Percentiles rank a stretch among this genome's conserved stretches.
Evolutionary conservation across 345 rosid species (phyloP).

Genomic region (Geranium rotundifolium): DNA sequence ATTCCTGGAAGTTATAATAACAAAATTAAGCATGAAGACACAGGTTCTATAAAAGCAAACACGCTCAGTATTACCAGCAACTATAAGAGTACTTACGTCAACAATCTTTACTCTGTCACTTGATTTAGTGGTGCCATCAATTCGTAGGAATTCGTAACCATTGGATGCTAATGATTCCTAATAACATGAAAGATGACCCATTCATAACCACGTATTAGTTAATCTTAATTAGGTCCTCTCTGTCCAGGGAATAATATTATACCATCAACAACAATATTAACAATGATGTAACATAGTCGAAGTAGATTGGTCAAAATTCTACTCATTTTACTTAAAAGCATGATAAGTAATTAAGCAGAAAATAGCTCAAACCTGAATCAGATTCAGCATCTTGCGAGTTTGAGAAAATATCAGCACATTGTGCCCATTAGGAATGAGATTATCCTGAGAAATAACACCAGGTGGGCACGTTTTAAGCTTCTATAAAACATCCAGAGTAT

Average conservation of each 20-base stretch:
- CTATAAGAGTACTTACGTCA: conserved; percentile 34
- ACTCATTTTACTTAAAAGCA: conserved; percentile 3
- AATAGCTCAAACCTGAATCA: conserved; percentile 63
- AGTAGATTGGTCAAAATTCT: neutral
- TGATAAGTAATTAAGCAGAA: neutral
- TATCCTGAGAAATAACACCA: conserved; percentile 32
- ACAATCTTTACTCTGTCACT: conserved; percentile 74
- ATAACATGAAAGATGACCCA: conserved; percentile 1
- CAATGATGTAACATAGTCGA: neutral
- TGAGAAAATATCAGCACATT: conserved; percentile 90
- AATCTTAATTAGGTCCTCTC: neutral
- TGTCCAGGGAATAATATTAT: neutral
- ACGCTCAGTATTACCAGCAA: neutral
- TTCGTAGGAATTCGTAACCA: conserved; percentile 62
- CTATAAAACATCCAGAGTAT: neutral
- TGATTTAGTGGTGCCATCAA: conserved; percentile 92
- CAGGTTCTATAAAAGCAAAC: neutral
- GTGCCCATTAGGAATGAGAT: conserved; percentile 84
- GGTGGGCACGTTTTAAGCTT: neutral
- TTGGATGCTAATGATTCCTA: conserved; percentile 65
- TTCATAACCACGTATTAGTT: too few relatives aligned
- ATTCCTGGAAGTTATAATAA: conserved; percentile 40
- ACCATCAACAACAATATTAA: neutral
- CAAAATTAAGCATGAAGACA: conserved; percentile 11
- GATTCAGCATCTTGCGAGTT: conserved; percentile 94